Evolutionary conservation across 441 rosid genomes (phyloP).

Genomic region (Aleurites moluccanus): DNA sequence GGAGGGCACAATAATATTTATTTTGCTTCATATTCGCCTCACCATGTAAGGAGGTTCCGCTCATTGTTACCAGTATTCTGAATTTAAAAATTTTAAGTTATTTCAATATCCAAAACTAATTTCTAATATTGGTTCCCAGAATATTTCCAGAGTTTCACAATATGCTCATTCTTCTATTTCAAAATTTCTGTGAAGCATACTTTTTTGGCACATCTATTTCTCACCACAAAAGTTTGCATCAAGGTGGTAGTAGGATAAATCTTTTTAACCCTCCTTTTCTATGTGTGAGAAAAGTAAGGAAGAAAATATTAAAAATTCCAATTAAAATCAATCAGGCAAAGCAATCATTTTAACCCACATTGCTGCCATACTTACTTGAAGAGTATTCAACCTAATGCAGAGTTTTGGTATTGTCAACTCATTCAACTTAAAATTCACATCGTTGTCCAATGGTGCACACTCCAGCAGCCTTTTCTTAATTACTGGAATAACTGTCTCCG

Average conservation of each 20-base stretch:
- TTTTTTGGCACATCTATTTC: neutral
- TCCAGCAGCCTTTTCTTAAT: constrained; percentile 70
- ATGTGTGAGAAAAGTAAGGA: neutral
- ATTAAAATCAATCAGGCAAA: neutral
- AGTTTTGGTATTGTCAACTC: constrained; percentile 76
- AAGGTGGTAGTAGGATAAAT: neutral
- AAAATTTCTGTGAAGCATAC: neutral
- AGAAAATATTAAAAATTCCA: neutral
- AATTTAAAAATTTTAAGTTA: neutral
- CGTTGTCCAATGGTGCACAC: constrained; percentile 48
- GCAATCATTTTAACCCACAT: neutral
- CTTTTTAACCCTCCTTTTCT: neutral
- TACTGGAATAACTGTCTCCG: constrained; percentile 66
- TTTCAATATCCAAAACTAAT: neutral
- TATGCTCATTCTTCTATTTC: neutral
- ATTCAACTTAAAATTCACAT: constrained; percentile 52
- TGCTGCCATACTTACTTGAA: constrained; percentile 53
- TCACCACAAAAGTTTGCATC: neutral
- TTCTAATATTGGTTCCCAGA: neutral
- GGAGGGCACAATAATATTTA: neutral
- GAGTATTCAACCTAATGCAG: constrained; percentile 90
- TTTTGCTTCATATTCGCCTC: too few species aligned
- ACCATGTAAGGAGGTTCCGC: too few species aligned
- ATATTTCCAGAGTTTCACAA: neutral
- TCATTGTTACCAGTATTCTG: neutral